Conservation (phyloP, 78 protist genomes). For the Cavenderia fasciculata region DNA sequence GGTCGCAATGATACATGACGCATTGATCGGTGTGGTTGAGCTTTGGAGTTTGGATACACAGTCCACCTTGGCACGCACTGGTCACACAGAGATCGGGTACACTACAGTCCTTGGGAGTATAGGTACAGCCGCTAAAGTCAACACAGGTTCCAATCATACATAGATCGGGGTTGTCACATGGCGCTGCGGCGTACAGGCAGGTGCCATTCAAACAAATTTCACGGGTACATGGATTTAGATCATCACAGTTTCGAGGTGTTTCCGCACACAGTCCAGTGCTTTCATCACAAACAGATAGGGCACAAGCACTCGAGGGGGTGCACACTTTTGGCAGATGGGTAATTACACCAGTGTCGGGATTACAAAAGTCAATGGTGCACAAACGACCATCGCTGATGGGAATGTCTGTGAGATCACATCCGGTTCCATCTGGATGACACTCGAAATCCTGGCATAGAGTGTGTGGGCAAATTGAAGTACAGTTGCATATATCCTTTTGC, state of each 20-base stretch:
- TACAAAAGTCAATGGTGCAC: conserved; percentile 32
- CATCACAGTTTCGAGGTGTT: conserved; percentile 30
- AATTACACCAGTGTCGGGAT: neutral
- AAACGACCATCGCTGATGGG: neutral
- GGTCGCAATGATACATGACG: too few relatives aligned
- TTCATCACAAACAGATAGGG: conserved; percentile 3
- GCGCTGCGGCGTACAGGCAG: neutral
- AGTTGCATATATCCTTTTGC: too few relatives aligned
- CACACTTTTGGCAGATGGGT: conserved; percentile 6
- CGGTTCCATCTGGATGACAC: too few relatives aligned
- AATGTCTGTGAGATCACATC: neutral
- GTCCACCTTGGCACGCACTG: too few relatives aligned
- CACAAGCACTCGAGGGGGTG: neutral
- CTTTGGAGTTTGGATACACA: too few relatives aligned
- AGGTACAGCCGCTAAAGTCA: too few relatives aligned
- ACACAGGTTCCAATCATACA: conserved; percentile 46
- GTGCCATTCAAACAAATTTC: too few relatives aligned
- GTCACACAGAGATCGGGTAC: too few relatives aligned
- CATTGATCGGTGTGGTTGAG: too few relatives aligned
- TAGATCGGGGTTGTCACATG: conserved; percentile 31
- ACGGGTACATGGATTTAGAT: conserved; percentile 40
- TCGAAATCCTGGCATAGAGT: too few relatives aligned
- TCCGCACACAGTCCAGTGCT: neutral
- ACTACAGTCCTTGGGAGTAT: too few relatives aligned
- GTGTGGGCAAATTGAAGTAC: too few relatives aligned